Percentiles rank a stretch among this genome's conserved stretches.
phyloP scores from a whole-genome alignment of 345 rosid genomes.

The Populus tremula region DNA sequence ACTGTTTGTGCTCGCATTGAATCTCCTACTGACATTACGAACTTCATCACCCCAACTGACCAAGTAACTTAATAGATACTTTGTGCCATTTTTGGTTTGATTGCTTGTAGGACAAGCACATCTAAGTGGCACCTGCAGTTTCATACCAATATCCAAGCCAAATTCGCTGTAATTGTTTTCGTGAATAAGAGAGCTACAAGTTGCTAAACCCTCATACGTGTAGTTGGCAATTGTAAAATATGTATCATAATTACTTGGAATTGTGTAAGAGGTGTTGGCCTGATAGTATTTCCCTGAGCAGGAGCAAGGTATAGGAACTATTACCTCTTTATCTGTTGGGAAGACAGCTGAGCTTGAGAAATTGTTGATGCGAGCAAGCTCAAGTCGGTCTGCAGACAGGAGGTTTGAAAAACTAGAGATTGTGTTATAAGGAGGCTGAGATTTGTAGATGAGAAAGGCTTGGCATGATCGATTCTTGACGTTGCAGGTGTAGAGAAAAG shows the following conservation, averaged over 20 bases:
- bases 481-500: constrained; percentile 36
- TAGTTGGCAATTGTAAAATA: constrained; percentile 28
- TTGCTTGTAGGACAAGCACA: constrained; percentile 66
- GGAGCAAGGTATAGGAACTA: constrained; percentile 39
- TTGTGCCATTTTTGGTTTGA: constrained; percentile 34
- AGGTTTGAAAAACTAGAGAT: constrained; percentile 35
- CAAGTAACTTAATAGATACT: constrained; percentile 46
- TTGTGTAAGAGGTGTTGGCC: constrained; percentile 37
- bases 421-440: constrained; percentile 38
- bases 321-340: constrained; percentile 32
- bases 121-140: constrained; percentile 34
- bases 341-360: constrained; percentile 21
- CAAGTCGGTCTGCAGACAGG: constrained; percentile 34
- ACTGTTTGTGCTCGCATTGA: constrained; percentile 28
- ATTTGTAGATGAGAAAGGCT: constrained; percentile 23
- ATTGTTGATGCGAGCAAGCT: constrained; percentile 31
- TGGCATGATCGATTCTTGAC: constrained; percentile 27
- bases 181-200: constrained; percentile 25
- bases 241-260: constrained; percentile 9
- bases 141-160: constrained; percentile 19
- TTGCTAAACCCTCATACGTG: constrained; percentile 37
- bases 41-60: constrained; percentile 32
- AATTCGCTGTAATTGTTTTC: constrained; percentile 27
- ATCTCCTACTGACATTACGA: constrained; percentile 32
- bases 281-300: constrained; percentile 41